Evolutionary conservation across 1,284 basidiomycete genomes (phyloP).

Genomic region (Trametes sp.): DNA sequence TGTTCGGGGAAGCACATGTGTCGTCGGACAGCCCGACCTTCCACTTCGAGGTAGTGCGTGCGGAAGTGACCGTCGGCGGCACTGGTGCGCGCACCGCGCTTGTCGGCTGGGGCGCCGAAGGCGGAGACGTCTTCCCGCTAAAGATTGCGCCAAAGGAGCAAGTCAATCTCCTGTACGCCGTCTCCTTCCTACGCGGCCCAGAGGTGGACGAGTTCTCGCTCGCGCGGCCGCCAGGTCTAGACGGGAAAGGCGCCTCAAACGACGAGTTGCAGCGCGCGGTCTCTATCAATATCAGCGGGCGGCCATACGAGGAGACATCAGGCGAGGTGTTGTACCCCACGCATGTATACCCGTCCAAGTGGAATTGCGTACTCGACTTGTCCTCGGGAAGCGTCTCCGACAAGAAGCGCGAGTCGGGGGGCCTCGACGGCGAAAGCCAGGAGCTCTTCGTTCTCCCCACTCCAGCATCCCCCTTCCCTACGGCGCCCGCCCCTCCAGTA

Average conservation of each 20-base stretch:
- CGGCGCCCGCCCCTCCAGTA: constrained; percentile 28
- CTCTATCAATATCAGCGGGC: constrained; percentile 78
- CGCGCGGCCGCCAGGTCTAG: constrained; percentile 32
- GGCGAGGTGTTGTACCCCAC: constrained; percentile 62
- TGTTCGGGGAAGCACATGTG: constrained; percentile 36
- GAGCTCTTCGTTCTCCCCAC: constrained; percentile 67
- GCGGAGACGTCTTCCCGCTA: constrained; percentile 73
- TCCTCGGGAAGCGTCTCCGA: constrained; percentile 44
- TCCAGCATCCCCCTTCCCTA: constrained; percentile 77
- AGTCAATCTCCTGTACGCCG: constrained; percentile 87
- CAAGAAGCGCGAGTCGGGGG: constrained; percentile 16
- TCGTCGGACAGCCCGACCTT: constrained; percentile 55
- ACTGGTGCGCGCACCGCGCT: constrained; percentile 75
- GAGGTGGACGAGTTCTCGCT: constrained; percentile 59
- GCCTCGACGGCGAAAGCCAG: constrained; percentile 25
- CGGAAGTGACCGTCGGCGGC: constrained; percentile 78
- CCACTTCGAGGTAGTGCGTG: constrained; percentile 76
- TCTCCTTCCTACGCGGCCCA: constrained; percentile 73
- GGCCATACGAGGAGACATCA: constrained; percentile 54
- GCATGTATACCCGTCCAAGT: constrained; percentile 76
- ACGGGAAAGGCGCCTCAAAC: constrained; percentile 20
- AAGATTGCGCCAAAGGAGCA: constrained; percentile 75
- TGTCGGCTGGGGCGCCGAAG: constrained; percentile 65
- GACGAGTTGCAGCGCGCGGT: constrained; percentile 76
- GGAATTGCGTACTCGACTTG: constrained; percentile 89